Evolutionary conservation across 2,329 filamentous ascomycete genomes (phyloP), one percentile per base, ranked within the genome.

Genomic region (Xylogone sp.): DNA sequence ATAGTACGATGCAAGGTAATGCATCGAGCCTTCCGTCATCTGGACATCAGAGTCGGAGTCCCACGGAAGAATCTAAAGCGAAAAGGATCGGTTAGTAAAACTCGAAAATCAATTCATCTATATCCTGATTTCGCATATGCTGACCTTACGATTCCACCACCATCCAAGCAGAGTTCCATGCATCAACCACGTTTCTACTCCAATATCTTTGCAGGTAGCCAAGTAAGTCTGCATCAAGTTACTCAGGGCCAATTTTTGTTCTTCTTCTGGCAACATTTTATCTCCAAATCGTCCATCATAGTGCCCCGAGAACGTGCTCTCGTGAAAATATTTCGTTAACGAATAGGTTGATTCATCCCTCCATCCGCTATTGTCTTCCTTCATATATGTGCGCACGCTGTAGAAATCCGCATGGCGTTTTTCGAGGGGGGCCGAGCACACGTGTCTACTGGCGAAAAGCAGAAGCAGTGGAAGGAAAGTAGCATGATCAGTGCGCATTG

Each of bases 121-220:
- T 6, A 27, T 27, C 24, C 6, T 6, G 5, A 10, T 27, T 27
- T 10, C 24, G 5, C 24, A 10, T 27, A 10, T 27, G 10, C 34
- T 39, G n/a, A 65, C 64, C 58, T 64, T 67, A 18, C 60, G 58
- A 54, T 90, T 92, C 90, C 90, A 95, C 87, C 88, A 94, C 90
- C 90, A 95, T 9, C 89, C 90, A 20, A 95, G 74, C 48, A 94
- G 72, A 12, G 89, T 91, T 48, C 90, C 90, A 68, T 95, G 90
- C 53, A 90, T 88, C 52, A 94, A 81, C 65, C 65, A 67, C 51
- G 65, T 66, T 53, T 67, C 64, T 8, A 65, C 70, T 2, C 81
- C 80, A 52, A 87, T 75, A 22, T 79, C 74, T 48, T 75, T 70
- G 66, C 88, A 86, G 48, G 82, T 85, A 43, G 78, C 74, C 46